phyloP scores from a whole-genome alignment of 192 early-diverging fungal species.

The Coemansia sp. region DNA sequence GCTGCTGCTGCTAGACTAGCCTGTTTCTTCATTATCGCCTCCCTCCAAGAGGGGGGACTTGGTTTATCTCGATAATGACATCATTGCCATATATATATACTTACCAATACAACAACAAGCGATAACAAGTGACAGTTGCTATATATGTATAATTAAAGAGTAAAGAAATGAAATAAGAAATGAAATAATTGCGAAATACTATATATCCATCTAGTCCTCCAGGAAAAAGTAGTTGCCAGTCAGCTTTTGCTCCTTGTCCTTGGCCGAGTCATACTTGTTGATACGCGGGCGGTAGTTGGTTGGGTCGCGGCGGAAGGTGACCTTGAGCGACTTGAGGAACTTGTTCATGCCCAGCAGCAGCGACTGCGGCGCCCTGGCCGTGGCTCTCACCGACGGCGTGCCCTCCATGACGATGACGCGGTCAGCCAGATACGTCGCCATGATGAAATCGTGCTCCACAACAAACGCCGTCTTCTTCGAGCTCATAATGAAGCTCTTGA shows the following conservation, averaged over 20 bases:
- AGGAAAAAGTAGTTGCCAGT: slow-evolving; percentile 70
- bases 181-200: neutral
- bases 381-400: slow-evolving; percentile 81
- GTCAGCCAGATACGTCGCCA: slow-evolving; percentile 98
- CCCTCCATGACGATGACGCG: slow-evolving; percentile 96
- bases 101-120: too few species aligned
- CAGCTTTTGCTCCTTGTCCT: slow-evolving; percentile 96
- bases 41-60: neutral
- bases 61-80: neutral
- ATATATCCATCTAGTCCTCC: slow-evolving; percentile 50
- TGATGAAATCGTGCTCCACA: slow-evolving; percentile 99
- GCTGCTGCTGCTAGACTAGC: neutral
- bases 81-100: too few species aligned
- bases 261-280: slow-evolving; percentile 93
- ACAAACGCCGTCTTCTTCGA: slow-evolving; percentile 97
- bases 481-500: slow-evolving; percentile 97
- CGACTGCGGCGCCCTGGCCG: slow-evolving; percentile 84
- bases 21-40: neutral
- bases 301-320: slow-evolving; percentile 98
- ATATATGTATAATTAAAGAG: neutral
- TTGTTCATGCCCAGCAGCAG: slow-evolving; percentile 95
- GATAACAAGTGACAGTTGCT: too few species aligned
- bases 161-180: slow-evolving; percentile 2
- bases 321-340: slow-evolving; percentile 89
- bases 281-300: slow-evolving; percentile 97